Evolutionary conservation across 1,284 basidiomycete genomes (phyloP).

Genomic region (Puccinia hordei): DNA sequence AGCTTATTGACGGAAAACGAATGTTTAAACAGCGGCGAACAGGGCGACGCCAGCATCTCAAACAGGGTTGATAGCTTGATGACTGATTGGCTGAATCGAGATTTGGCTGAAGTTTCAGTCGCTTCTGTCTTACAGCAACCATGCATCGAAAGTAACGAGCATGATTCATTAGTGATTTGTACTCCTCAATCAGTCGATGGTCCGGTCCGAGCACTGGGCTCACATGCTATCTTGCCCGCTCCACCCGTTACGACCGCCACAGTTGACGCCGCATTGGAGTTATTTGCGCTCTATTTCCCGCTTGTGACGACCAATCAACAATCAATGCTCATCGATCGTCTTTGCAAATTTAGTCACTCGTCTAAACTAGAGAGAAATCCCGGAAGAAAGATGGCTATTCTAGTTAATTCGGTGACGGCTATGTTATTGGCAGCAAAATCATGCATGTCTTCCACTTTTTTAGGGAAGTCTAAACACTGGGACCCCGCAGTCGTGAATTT

Average conservation of each 20-base stretch:
- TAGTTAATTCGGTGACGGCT: constrained; percentile 80
- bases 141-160: constrained; percentile 46
- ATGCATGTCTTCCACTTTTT: constrained; percentile 37
- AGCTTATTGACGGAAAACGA: constrained; percentile 64
- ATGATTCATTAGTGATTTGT: constrained; percentile 47
- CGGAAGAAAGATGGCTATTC: constrained; percentile 82
- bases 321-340: constrained; percentile 70
- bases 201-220: constrained; percentile 14
- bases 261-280: constrained; percentile 82
- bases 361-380: constrained; percentile 82
- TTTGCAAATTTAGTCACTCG: constrained; percentile 66
- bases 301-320: constrained; percentile 74
- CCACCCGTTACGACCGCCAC: constrained; percentile 79
- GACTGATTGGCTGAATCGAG: constrained; percentile 49
- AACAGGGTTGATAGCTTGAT: constrained; percentile 6
- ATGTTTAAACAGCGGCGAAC: constrained; percentile 10
- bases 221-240: constrained; percentile 63
- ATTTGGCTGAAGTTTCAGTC: constrained; percentile 45
- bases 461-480: constrained; percentile 27
- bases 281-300: constrained; percentile 77
- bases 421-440: constrained; percentile 71
- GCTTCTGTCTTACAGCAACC: constrained; percentile 46
- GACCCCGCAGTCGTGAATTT: constrained; percentile 33
- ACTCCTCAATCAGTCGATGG: constrained; percentile 44
- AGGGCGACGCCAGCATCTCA: constrained; percentile 19